Evolutionary conservation across 2,329 filamentous ascomycete species (phyloP), one percentile per base, ranked within the genome.

Genomic region (Microsporum ferrugineum): DNA sequence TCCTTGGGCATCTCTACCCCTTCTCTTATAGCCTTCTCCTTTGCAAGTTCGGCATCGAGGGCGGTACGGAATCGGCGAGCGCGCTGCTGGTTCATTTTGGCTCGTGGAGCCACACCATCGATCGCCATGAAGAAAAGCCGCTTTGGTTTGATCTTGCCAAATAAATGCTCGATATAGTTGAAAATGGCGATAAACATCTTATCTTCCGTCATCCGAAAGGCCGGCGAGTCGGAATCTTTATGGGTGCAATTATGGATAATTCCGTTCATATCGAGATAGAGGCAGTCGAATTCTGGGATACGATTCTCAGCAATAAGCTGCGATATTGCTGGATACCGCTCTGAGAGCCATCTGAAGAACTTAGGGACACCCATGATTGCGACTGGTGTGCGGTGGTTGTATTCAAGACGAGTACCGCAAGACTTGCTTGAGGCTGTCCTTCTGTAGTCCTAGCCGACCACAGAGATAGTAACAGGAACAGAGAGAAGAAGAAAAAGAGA

Each of bases 161-260:
- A 99, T 59, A 99, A 77, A 78, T 99, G 94, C 76, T 99, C 94
- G 67, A 99, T 99, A 75, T 99, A 99, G 77, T 97, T 97, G 84
- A 99, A 99, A 70, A 99, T 99, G 62, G 91, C 88, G 68, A 99
- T 96, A 72, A 99, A 99, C 94, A 99, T 99, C 75, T 96, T 89
- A 74, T 99, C 92, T 74, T 99, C 95, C 61, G 88, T 92, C 76
- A 97, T 86, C 60, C 94, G 90, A 70, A 95, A 95, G 1, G 89
- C 90, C 2, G 91, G 85, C 72, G 92, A 91, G 71, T 95, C 91
- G 29, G 89, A 87, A 76, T 99, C 92, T 71, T 94, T 96, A 78
- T 99, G 94, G 61, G 94, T 99, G 75, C 94, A 99, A 75, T 99
- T 99, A 77, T 99, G 92, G 70, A 99, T 99, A 74, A 99, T 99